phyloP scores from a whole-genome alignment of 257 asterid genomes.

The Henckelia pumila region DNA sequence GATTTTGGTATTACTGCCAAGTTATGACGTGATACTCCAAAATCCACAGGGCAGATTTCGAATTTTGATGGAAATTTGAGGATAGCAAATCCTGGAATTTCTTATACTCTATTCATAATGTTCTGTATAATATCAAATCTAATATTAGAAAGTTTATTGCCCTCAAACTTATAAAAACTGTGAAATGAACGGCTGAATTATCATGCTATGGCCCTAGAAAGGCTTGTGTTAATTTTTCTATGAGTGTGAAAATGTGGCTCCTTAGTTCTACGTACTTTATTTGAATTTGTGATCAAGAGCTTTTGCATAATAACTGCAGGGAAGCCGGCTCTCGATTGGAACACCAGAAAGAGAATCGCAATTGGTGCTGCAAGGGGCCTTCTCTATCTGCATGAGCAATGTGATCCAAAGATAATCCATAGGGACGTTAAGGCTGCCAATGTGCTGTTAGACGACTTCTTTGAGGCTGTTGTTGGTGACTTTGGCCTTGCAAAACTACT shows the following conservation, averaged over 20 bases:
- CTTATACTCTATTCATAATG: not conserved
- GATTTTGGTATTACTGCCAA: not conserved
- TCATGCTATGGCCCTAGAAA: not conserved
- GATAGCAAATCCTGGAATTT: not conserved
- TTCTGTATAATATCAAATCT: not conserved
- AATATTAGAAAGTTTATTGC: not conserved
- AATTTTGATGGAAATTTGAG: too few species aligned
- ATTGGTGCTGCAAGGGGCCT: slow-evolving; percentile 95
- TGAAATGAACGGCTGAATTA: not conserved
- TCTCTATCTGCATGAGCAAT: slow-evolving; percentile 87
- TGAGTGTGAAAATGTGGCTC: too few species aligned
- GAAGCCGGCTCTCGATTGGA: slow-evolving; percentile 82
- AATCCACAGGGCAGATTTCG: not conserved
- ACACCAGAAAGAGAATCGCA: slow-evolving; percentile 76
- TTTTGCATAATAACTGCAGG: slow-evolving; percentile 34
- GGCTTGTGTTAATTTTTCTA: too few species aligned
- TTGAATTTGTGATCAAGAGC: not conserved
- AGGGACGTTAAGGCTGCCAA: slow-evolving; percentile 98
- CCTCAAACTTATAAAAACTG: too few species aligned
- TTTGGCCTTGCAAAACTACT: slow-evolving; percentile 94
- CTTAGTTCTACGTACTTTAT: not conserved
- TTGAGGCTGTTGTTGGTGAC: slow-evolving; percentile 89
- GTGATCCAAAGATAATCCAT: slow-evolving; percentile 97
- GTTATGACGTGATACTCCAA: not conserved
- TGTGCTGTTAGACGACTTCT: slow-evolving; percentile 72